Evolutionary conservation across 2,329 filamentous ascomycete species (phyloP).

Genomic region (Helotiales sp.): DNA sequence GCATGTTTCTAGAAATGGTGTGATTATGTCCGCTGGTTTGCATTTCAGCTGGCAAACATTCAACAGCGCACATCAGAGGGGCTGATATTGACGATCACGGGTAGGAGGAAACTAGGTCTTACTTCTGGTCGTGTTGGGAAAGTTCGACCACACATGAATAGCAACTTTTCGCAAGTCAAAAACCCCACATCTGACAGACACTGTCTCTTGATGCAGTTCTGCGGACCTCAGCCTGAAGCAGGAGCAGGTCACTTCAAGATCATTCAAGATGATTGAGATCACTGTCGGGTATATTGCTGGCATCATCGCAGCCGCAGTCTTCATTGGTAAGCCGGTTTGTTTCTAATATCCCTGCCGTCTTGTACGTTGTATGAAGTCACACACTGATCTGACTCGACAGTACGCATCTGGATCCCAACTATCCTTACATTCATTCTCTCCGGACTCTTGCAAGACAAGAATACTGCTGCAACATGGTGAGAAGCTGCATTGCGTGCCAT

Average conservation of each 20-base stretch:
- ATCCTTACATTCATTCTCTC: conserved; percentile 39
- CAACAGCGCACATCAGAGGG: too few relatives aligned
- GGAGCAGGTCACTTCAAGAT: not conserved
- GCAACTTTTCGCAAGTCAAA: too few relatives aligned
- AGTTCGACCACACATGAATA: too few relatives aligned
- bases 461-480: conserved; percentile 41
- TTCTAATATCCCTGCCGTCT: not conserved
- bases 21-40: not conserved
- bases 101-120: too few relatives aligned
- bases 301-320: conserved; percentile 40
- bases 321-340: conserved; percentile 29
- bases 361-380: not conserved
- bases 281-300: conserved; percentile 42
- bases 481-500: conserved; percentile 2
- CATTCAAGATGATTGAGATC: conserved; percentile 18
- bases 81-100: too few relatives aligned
- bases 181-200: not conserved
- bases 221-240: not conserved
- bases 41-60: not conserved
- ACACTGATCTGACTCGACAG: conserved; percentile 26
- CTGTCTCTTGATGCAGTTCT: not conserved
- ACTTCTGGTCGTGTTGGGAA: too few relatives aligned
- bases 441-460: conserved; percentile 38
- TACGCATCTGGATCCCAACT: conserved; percentile 40
- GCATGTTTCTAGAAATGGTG: not conserved